These are phyloP conservation scores for rapeseed (Brassica napus) DNA, from an alignment of 345 rosid species.

Conservation along the genomic window Da-Ae NC_063441.1:18480501-18481000, in stretches of 20 bases:
- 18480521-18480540: constrained; percentile 44
- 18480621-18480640: constrained; percentile 76
- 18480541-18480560: constrained; percentile 36
- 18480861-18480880: constrained; percentile 64
- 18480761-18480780: constrained; percentile 39
- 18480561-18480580: constrained; percentile 52
- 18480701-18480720: neutral
- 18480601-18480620: constrained; percentile 76
- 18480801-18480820: constrained; percentile 82
- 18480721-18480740: neutral
- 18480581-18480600: constrained; percentile 84
- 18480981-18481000: neutral
- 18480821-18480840: constrained; percentile 60
- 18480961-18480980: constrained; percentile 50
- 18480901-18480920: constrained; percentile 14
- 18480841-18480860: constrained; percentile 62
- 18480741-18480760: neutral
- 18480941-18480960: constrained; percentile 77
- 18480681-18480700: constrained; percentile 43
- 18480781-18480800: constrained; percentile 62
- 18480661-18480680: constrained; percentile 75
- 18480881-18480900: constrained; percentile 43
- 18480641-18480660: constrained; percentile 82
- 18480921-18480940: constrained; percentile 55
- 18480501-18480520: constrained; percentile 4